Conservation (phyloP, 257 asterid genomes). For the Nicotiana paniculata region DNA sequence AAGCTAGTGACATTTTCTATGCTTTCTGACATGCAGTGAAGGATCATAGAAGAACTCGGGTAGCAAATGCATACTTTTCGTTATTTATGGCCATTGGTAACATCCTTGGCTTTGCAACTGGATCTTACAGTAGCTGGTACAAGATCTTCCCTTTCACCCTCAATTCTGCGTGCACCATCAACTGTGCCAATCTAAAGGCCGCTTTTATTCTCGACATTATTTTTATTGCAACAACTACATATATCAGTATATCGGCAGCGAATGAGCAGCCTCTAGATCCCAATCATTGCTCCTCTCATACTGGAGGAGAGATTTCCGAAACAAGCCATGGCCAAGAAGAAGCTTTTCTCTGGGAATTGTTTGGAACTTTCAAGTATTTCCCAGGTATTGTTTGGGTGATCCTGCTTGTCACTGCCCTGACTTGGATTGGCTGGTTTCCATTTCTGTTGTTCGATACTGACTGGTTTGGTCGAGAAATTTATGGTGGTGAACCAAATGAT, state of each 20-base stretch:
- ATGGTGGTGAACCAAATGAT: slow-evolving; percentile 80
- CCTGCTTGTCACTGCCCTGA: slow-evolving; percentile 69
- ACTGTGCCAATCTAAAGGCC: slow-evolving; percentile 83
- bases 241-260: slow-evolving; percentile 59
- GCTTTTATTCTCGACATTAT: slow-evolving; percentile 69
- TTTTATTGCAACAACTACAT: slow-evolving; percentile 54
- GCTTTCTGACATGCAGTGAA: slow-evolving; percentile 36
- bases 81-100: slow-evolving; percentile 83
- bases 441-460: slow-evolving; percentile 81
- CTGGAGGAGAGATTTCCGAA: slow-evolving; percentile 34
- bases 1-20: slow-evolving; percentile 8
- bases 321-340: slow-evolving; percentile 48
- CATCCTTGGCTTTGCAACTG: slow-evolving; percentile 80
- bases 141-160: slow-evolving; percentile 70
- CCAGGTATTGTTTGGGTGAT: slow-evolving; percentile 63
- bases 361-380: slow-evolving; percentile 65
- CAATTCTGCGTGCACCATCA: slow-evolving; percentile 54
- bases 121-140: slow-evolving; percentile 74
- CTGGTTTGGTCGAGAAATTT: slow-evolving; percentile 94
- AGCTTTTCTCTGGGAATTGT: slow-evolving; percentile 73
- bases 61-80: slow-evolving; percentile 79
- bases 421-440: slow-evolving; percentile 92
- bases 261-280: slow-evolving; percentile 50
- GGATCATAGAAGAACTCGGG: slow-evolving; percentile 78
- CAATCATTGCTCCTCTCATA: slow-evolving; percentile 17